Evolutionary conservation across 768 basidiomycete species (phyloP).

Genomic region (Tulasnella sp.): DNA sequence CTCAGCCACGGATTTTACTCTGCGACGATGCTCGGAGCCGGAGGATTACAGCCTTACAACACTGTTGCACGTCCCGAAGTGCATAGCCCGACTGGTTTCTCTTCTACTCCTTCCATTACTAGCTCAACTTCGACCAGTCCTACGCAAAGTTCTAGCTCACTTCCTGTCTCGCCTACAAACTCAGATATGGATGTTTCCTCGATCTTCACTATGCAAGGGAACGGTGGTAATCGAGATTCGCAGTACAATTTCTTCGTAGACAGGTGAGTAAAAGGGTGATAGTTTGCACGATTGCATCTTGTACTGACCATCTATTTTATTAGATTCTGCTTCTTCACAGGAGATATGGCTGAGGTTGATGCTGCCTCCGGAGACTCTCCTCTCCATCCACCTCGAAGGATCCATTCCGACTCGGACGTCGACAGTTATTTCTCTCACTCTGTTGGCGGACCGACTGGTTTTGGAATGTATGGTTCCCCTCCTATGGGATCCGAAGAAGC

Average conservation of each 20-base stretch:
- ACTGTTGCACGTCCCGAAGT: not conserved
- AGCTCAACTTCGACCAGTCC: not conserved
- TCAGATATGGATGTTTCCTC: constrained; percentile 1
- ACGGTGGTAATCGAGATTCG: not conserved
- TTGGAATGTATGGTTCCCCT: too few species aligned
- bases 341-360: not conserved
- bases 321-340: constrained; percentile 15
- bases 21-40: not conserved
- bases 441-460: too few species aligned
- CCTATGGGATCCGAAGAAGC: too few species aligned
- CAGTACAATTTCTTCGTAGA: constrained; percentile 7
- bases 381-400: constrained; percentile 4
- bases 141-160: not conserved
- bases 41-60: not conserved
- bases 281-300: not conserved
- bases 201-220: not conserved
- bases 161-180: constrained; percentile 3
- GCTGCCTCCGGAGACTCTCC: not conserved
- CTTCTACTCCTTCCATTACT: constrained; percentile 7
- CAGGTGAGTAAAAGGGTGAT: not conserved
- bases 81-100: not conserved
- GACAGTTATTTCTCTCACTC: constrained; percentile 14
- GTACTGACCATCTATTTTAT: not conserved
- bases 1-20: not conserved
- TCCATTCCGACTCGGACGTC: constrained; percentile 11